Evolutionary conservation across 148 eudicot species (phyloP), one percentile per base, ranked within the genome.

Genomic region (Amaranthus palmeri): DNA sequence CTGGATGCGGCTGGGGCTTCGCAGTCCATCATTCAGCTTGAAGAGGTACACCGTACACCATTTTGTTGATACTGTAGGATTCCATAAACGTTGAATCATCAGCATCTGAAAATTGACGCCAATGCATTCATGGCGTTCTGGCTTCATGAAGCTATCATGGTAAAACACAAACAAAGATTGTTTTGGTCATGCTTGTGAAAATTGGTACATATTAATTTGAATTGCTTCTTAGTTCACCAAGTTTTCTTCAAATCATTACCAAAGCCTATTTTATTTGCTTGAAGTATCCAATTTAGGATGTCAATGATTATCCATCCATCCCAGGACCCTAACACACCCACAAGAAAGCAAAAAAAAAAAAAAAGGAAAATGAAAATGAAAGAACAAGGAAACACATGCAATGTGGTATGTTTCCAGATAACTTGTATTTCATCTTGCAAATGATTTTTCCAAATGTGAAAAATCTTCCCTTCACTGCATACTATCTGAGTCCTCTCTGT

Each of bases 1-100:
- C 71, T 95, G 78, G 98, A 95, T 82, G 85, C 96, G 66, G 98
- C 91, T 70, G 97, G 98, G 71, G 89, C 92, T 18, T 90, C 96
- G 17, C 97, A 86, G 76, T 72, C 88, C 73, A 81, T 95, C 67
- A 91, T 89, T 96, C 97, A 95, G 86, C 86, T 92, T 69, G 97
- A 92, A 74, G 97, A 90, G 92, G 97, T 92, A 76, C 51, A 15
- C 54, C 14, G n/a, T n/a, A n/a, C n/a, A 15, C 54, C 14, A 12
- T 44, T 54, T 44, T 58, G 12, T 48, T 52, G 36, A 25, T 25
- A 25, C 36, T 25, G 2, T 25, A 25, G 36, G 36, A 25, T 25
- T 25, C 36, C 36, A 25, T 25, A 25, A 25, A 25, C 36, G 36
- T 25, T 25, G 36, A 25, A 25, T 25, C 36, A 25, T 25, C 36